Percentiles rank a stretch among this genome's conserved stretches.
Evolutionary conservation across 257 asterid species (phyloP).

Genomic region (Echites panduratus): DNA sequence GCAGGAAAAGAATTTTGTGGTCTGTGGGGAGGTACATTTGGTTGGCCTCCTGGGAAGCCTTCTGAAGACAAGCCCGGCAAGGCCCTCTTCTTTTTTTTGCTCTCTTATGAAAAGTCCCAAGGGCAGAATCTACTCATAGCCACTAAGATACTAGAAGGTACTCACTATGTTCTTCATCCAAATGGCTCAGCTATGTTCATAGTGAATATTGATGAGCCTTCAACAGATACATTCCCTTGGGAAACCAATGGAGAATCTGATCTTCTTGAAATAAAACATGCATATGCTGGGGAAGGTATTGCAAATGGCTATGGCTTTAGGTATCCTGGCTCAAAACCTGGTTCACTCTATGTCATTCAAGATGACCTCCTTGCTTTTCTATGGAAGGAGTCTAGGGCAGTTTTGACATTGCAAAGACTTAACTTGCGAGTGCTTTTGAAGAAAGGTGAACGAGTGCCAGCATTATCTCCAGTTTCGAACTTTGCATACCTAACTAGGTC

Average conservation of each 20-base stretch:
- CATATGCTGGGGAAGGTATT: constrained; percentile 76
- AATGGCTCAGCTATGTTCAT: constrained; percentile 93
- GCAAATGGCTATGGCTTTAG: constrained; percentile 88
- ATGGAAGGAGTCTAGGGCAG: constrained; percentile 76
- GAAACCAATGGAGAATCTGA: constrained; percentile 44
- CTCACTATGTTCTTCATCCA: constrained; percentile 78
- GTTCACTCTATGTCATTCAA: constrained; percentile 67
- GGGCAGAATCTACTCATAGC: constrained; percentile 59
- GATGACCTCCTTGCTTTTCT: constrained; percentile 64
- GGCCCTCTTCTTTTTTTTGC: constrained; percentile 65
- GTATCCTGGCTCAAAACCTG: constrained; percentile 90
- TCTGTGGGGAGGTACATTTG: constrained; percentile 87
- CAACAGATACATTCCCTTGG: constrained; percentile 71
- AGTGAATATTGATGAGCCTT: constrained; percentile 50
- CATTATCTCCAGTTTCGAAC: constrained; percentile 71
- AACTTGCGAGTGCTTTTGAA: constrained; percentile 55
- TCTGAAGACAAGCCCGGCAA: constrained; percentile 72
- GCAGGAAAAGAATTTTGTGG: constrained; percentile 61
- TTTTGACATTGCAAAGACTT: constrained; percentile 75
- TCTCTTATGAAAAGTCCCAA: constrained; percentile 74
- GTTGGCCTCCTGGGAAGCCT: constrained; percentile 83
- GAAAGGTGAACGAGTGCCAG: constrained; percentile 75
- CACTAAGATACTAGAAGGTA: constrained; percentile 82
- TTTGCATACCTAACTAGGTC: constrained; percentile 75
- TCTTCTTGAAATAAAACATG: constrained; percentile 41